A percentile compares a stretch with the other conserved stretches of the same genome.
phyloP scores from a whole-genome alignment of 495 filamentous ascomycete genomes.

The Podospora fimiseda region DNA sequence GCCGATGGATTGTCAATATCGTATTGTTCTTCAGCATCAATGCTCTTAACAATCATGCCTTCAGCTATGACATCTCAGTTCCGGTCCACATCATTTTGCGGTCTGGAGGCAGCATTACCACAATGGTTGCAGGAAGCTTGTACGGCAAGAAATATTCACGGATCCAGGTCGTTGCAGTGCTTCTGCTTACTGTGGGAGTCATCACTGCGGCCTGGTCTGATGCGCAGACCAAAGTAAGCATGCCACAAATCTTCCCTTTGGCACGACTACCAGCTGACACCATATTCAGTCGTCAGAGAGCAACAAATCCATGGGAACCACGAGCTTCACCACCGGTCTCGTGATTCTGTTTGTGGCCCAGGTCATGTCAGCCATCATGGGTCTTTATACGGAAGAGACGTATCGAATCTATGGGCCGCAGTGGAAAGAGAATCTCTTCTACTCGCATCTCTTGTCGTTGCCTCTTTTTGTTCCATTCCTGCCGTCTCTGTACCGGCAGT shows the following conservation, averaged over 20 bases:
- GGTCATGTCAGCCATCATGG: conserved; percentile 86
- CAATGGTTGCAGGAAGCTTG: conserved; percentile 79
- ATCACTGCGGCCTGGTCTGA: conserved; percentile 83
- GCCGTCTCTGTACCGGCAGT: conserved; percentile 44
- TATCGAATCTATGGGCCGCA: conserved; percentile 79
- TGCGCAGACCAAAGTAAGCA: conserved; percentile 66
- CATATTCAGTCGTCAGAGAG: conserved; percentile 23
- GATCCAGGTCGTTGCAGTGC: conserved; percentile 71
- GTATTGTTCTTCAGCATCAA: conserved; percentile 86
- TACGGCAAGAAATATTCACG: conserved; percentile 76
- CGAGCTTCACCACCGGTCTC: conserved; percentile 66
- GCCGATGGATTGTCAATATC: conserved; percentile 84
- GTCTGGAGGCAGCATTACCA: conserved; percentile 90
- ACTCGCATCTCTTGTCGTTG: conserved; percentile 74
- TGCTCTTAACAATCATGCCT: conserved; percentile 94
- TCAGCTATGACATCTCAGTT: conserved; percentile 93
- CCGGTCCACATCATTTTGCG: conserved; percentile 95
- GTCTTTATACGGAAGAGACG: conserved; percentile 84
- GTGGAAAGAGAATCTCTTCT: conserved; percentile 96
- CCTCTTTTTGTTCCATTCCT: conserved; percentile 58
- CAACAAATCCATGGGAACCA: conserved; percentile 21
- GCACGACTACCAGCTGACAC: conserved; percentile 14
- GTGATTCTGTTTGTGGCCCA: conserved; percentile 82
- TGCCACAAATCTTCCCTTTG: not conserved
- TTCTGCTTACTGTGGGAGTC: conserved; percentile 78